Evolutionary conservation across 192 early-diverging fungal genomes (phyloP), one percentile per base, ranked within the genome.

Genomic region (Coemansia nantahalensis): DNA sequence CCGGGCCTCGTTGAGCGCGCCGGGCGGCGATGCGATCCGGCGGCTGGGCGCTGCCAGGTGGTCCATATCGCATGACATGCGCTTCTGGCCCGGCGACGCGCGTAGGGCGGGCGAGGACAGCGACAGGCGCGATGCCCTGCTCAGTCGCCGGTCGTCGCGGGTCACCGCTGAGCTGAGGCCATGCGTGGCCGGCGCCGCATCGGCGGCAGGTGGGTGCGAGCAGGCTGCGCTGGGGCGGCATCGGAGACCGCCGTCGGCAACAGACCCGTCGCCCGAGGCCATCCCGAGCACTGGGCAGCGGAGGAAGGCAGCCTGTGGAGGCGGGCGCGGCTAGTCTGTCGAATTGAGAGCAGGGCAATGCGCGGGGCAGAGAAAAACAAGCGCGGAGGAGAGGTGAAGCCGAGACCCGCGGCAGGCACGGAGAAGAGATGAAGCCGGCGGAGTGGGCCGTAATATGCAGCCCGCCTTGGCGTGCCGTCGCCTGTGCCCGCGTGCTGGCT

Each of bases 51-150:
- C 23, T 45, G 21, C 12, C 19, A 15, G 22, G 17, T 43, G 41
- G 22, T 43, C 2, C 22, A 21, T n/a, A 39, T 4, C 48, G 17
- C 44, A 55, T 21, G 39, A 17, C 16, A 26, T 24, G n/a, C 53
- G 44, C 23, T 37, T 59, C 28, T 14, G 4, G 1, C 19, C 31
- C 28, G 51, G 21, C 33, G 58, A 53, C 35, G 60, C 59, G 24
- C 22, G 45, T 13, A 44, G 67, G n/a, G 54, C 59, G 17, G 60
- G 51, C n/a, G 67, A 62, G 23, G 58, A 45, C 21, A 45, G 36
- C 10, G 50, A 24, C 45, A 68, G 51, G 53, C 44, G 39, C 14
- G 23, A 24, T 13, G 53, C 40, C 44, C 43, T 45, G 33, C 23
- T 38, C 24, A 18, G 1, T 16, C 33, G 41, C 13, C 41, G 11